Evolutionary conservation across 176 grass and related monocot species (phyloP).

Genomic region (Ananas comosus): DNA sequence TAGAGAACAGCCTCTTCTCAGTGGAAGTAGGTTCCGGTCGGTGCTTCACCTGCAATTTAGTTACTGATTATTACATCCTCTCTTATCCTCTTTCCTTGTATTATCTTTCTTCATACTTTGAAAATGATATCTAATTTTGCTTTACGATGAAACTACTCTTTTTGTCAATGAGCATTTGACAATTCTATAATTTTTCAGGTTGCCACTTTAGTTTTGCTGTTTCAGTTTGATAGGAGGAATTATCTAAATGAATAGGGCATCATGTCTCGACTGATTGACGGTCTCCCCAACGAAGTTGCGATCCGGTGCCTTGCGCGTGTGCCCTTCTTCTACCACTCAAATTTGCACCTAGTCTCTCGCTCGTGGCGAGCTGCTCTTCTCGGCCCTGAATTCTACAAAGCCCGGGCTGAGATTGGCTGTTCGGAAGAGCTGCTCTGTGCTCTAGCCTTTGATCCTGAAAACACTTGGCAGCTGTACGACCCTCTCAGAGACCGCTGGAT

Average conservation of each 20-base stretch:
- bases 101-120: neutral
- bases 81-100: neutral
- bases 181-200: conserved; percentile 1
- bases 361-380: conserved; percentile 63
- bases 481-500: conserved; percentile 80
- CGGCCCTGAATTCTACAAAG: conserved; percentile 47
- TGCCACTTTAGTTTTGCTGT: neutral
- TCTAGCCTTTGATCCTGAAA: conserved; percentile 92
- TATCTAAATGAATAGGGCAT: conserved; percentile 11
- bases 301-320: conserved; percentile 85
- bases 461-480: conserved; percentile 95
- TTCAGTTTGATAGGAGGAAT: neutral
- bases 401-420: conserved; percentile 37
- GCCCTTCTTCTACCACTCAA: conserved; percentile 60
- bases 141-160: neutral
- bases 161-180: neutral
- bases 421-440: conserved; percentile 85
- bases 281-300: conserved; percentile 88
- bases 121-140: neutral
- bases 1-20: no score
- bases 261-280: conserved; percentile 56
- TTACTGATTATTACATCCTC: neutral
- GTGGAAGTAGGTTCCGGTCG: no score
- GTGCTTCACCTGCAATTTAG: neutral
- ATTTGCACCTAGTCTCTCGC: conserved; percentile 68